Evolutionary conservation across 2,329 filamentous ascomycete species (phyloP), one percentile per base, ranked within the genome.

Genomic region (Torrubiellomyces zombiae): DNA sequence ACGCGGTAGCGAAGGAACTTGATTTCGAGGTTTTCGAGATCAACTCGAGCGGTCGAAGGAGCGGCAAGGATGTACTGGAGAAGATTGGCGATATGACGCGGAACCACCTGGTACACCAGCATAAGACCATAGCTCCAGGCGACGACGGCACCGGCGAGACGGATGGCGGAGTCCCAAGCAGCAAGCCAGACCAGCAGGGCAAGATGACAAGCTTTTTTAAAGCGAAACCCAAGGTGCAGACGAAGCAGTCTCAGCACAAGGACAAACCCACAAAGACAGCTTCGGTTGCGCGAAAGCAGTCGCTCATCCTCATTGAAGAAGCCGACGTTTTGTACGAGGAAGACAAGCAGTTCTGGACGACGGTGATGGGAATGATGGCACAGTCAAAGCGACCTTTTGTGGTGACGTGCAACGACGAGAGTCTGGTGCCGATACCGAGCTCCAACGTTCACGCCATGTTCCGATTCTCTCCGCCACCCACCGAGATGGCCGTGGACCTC

Each of bases 21-120:
- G 82, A 69, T 1, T 95, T 91, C 42, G 85, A 93, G 40, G 67
- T 98, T 2, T 98, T 98, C 37, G 89, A 98, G 49, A 83, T 98
- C 43, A 91, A 92, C 40, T 57, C 86, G 1, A 71, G 81, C 31
- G 81, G 70, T 36, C 72, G 85, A 25, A 66, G 89, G 32, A 92
- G 71, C 42, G 86, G 85, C 16, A 89, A 76, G 45, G 89, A 98
- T 40, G 73, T 98, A 23, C 47, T 92, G 17, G 89, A 98, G 40
- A 80, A 69, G 38, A 81, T 98, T 21, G 91, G 89, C 20, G 83
- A 98, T 49, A 95, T 98, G 86, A 89, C 83, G 4, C 75, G 75
- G 32, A 95, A 98, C 39, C 89, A 98, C 48, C 63, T 93, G 2
- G 86, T 98, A 12, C 60, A 61, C 27, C 58, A 55, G 24, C 56